Evolutionary conservation across 2,329 filamentous ascomycete species (phyloP).

Genomic region (Ophiostoma tasmaniense): DNA sequence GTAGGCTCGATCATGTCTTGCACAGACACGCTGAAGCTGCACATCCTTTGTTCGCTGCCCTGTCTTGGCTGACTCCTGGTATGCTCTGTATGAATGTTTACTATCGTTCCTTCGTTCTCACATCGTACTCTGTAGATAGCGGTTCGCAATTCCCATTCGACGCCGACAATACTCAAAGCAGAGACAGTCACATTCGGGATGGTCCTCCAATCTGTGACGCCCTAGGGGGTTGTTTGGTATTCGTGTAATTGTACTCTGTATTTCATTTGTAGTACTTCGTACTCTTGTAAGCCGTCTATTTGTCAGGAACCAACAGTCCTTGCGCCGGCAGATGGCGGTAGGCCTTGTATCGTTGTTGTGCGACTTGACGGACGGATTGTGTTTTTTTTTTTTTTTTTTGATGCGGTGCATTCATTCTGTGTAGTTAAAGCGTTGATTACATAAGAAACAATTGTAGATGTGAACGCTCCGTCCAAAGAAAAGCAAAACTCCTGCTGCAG

Average conservation of each 20-base stretch:
- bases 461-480: no score
- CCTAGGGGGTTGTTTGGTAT: not conserved
- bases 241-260: not conserved
- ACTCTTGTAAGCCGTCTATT: no score
- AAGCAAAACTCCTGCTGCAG: not conserved
- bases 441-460: not conserved
- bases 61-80: no score
- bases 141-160: not conserved
- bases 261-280: not conserved
- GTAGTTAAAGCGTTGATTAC: no score
- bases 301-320: not conserved
- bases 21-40: not conserved
- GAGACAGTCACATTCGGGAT: conserved; percentile 1
- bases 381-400: no score
- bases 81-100: not conserved
- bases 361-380: not conserved
- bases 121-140: no score
- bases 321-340: not conserved
- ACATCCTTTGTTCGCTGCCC: not conserved
- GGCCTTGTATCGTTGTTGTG: not conserved
- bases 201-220: conserved; percentile 6
- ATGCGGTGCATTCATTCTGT: no score
- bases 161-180: not conserved
- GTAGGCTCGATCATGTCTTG: not conserved
- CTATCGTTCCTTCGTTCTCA: no score